Conservation (phyloP, 176 grass and related monocot species). For the Puya raimondii region DNA sequence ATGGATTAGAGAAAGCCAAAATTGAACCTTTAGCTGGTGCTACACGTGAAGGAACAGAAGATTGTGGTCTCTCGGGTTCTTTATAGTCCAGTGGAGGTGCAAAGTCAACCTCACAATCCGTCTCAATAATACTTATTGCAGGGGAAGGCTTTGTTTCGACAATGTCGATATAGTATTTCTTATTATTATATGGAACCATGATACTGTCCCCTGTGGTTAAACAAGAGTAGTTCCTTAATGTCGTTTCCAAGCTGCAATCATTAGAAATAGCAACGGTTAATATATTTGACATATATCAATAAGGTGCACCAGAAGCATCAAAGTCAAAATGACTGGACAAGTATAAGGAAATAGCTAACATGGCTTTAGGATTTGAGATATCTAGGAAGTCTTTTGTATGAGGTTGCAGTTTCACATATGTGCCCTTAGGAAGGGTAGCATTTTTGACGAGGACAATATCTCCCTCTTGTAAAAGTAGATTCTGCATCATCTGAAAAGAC, state of each 20-base stretch:
- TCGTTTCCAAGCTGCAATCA: slow-evolving; percentile 83
- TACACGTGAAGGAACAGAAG: slow-evolving; percentile 27
- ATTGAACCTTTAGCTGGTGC: slow-evolving; percentile 32
- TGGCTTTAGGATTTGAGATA: slow-evolving; percentile 95
- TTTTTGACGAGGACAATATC: slow-evolving; percentile 87
- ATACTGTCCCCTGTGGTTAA: slow-evolving; percentile 95
- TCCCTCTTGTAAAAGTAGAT: slow-evolving; percentile 96
- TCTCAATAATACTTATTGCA: slow-evolving; percentile 96
- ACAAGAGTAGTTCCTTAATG: slow-evolving; percentile 87
- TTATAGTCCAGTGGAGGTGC: slow-evolving; percentile 94
- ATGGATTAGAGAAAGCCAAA: slow-evolving; percentile 1
- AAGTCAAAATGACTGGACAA: neutral
- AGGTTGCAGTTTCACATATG: slow-evolving; percentile 98
- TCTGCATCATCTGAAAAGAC: slow-evolving; percentile 93
- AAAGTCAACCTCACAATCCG: slow-evolving; percentile 99
- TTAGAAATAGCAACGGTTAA: slow-evolving; percentile 6
- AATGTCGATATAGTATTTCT: slow-evolving; percentile 99
- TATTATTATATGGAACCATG: slow-evolving; percentile 98
- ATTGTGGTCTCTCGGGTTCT: slow-evolving; percentile 58
- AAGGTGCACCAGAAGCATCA: neutral
- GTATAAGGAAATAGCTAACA: slow-evolving; percentile 42
- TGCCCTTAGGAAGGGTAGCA: slow-evolving; percentile 88
- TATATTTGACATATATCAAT: neutral
- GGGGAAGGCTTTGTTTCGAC: slow-evolving; percentile 87
- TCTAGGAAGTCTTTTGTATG: slow-evolving; percentile 96